These are phyloP conservation scores for Tulasnella sp. DNA, from an alignment of 768 basidiomycete genomes.

Conservation along the genomic window DNA sequence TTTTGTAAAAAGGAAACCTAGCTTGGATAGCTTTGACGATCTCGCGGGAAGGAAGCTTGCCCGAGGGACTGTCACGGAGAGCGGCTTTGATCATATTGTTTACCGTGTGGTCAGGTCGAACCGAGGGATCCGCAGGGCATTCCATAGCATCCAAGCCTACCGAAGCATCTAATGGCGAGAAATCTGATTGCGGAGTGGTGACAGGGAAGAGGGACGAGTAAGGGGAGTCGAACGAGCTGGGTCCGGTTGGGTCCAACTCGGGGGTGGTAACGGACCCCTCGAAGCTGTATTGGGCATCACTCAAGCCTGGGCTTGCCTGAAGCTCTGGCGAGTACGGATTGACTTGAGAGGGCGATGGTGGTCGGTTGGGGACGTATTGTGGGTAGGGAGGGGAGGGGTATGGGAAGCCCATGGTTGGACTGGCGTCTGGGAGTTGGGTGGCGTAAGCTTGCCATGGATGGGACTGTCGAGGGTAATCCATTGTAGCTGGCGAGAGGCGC, in stretches of 20 bases:
- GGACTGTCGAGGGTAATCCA: background rate
- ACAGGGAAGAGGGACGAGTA: background rate
- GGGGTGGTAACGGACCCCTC: background rate
- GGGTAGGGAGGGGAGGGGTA: background rate
- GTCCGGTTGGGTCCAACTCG: background rate
- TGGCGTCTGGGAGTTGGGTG: background rate
- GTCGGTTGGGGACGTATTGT: background rate
- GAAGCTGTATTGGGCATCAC: background rate
- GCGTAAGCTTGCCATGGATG: background rate
- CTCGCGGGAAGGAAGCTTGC: background rate
- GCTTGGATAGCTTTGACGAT: background rate
- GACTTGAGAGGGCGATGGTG: background rate
- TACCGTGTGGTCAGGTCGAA: background rate
- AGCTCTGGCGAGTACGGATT: background rate
- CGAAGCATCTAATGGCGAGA: background rate
- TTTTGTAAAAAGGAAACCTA: background rate
- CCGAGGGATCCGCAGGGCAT: background rate
- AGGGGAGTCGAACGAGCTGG: background rate
- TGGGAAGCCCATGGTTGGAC: background rate
- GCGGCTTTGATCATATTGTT: conserved; percentile 6
- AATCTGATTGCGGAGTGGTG: background rate
- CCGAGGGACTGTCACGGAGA: background rate
- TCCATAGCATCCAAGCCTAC: background rate
- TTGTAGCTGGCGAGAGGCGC: background rate
- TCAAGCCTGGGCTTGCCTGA: background rate